These are phyloP conservation scores for Cardamine resedifolia DNA, from an alignment of 345 rosid genomes.

Conservation along the genomic window DNA sequence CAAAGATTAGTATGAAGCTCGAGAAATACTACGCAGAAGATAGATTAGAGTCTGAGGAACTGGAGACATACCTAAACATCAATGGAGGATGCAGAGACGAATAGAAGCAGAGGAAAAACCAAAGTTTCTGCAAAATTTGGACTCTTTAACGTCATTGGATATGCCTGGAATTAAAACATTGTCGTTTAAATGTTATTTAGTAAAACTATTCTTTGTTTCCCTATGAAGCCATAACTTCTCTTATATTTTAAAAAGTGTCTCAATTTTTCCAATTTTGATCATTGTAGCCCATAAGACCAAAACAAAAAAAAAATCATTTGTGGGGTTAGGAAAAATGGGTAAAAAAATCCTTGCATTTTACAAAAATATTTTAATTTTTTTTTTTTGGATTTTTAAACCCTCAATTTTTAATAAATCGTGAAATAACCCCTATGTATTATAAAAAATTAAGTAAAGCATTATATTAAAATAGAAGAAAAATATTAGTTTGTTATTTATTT, in stretches of 20 bases:
- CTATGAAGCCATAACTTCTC: background rate
- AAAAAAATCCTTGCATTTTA: no score
- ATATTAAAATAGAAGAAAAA: no score
- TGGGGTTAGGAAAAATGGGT: no score
- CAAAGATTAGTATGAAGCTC: background rate
- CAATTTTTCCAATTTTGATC: background rate
- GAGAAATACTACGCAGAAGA: conserved; percentile 9
- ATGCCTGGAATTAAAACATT: background rate
- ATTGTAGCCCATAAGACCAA: background rate
- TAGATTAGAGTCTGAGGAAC: background rate
- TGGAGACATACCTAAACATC: conserved; percentile 28
- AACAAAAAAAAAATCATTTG: background rate
- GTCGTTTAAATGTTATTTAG: background rate
- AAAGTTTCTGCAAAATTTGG: background rate
- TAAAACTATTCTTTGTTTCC: background rate
- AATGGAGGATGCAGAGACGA: conserved; percentile 23
- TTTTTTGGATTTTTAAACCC: no score
- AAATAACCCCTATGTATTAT: no score
- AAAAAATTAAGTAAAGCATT: no score
- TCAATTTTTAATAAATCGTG: no score
- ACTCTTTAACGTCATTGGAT: background rate
- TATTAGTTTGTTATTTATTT: no score
- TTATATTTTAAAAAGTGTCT: background rate
- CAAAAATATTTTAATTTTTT: no score
- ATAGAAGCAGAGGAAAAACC: background rate